Conservation (phyloP, 2,329 filamentous ascomycete species). For the Thermomyces lanuginosus region DNA sequence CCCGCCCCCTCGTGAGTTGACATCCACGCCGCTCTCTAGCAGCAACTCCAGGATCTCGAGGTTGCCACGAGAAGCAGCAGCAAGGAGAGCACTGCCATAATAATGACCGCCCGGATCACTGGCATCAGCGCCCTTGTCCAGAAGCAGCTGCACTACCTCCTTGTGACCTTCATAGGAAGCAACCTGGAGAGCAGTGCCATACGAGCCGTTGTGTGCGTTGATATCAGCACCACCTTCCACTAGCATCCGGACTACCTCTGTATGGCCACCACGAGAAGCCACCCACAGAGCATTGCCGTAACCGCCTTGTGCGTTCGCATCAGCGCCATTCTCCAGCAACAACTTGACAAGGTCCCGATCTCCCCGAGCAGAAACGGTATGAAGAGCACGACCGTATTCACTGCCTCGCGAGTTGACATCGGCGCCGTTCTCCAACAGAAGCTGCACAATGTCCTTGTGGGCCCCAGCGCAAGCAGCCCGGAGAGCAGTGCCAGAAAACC, state of each 20-base stretch:
- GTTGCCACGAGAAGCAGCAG: conserved; percentile 4
- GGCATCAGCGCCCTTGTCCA: conserved; percentile 13
- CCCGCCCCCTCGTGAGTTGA: conserved; percentile 7
- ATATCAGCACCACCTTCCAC: conserved; percentile 1
- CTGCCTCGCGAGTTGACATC: conserved; percentile 3
- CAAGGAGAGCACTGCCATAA: conserved; percentile 5
- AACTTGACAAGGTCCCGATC: conserved; percentile 8
- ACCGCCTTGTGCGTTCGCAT: conserved; percentile 8
- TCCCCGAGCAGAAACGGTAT: conserved; percentile 4
- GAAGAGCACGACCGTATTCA: conserved; percentile 1
- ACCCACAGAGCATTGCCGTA: conserved; percentile 4
- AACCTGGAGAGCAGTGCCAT: conserved; percentile 7
- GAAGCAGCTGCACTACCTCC: conserved; percentile 10
- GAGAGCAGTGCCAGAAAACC: conserved; percentile 2
- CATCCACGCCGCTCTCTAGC: conserved; percentile 3
- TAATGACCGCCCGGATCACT: conserved; percentile 6
- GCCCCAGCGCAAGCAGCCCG: conserved; percentile 4
- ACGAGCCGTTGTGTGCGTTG: conserved; percentile 4
- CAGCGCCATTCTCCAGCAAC: conserved; percentile 9
- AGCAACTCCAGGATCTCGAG: conserved; percentile 4
- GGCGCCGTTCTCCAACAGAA: conserved; percentile 4
- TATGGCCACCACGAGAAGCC: conserved; percentile 5
- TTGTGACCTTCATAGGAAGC: conserved; percentile 7
- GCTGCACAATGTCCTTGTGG: conserved; percentile 4
- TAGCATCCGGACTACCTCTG: conserved; percentile 5